Evolutionary conservation across 306 rosid genomes (phyloP), one percentile per base, ranked within the genome.

Genomic region (Styphnolobium japonicum): DNA sequence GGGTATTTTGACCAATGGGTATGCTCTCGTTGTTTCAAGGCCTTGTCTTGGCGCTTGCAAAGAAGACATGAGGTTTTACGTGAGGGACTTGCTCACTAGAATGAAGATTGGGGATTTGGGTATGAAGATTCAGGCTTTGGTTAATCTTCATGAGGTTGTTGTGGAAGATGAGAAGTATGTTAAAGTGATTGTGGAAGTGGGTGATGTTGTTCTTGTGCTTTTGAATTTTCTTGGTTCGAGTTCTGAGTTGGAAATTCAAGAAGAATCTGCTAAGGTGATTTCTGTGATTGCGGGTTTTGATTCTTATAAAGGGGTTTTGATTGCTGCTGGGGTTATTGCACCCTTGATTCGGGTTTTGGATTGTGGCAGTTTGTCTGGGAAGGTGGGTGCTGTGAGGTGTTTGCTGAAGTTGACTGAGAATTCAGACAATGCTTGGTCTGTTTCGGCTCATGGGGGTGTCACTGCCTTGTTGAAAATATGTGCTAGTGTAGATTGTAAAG

Each of bases 391-490:
- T 8, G 88, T 88, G 0, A 92, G 86, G 82, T 89, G 97, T 86
- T 86, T 94, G 90, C 12, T 67, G 83, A 90, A 91, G 73, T 62
- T 92, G 23, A 94, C 98, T 1, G 93, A 88, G 87, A 92, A 94
- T 89, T 88, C 94, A 0, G 94, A 92, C 0, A 94, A 92, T 66
- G 94, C 93, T 71, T 94, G 98, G 98, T 88, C 88, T 34, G 94
- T 94, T 70, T 94, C 97, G 0, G 97, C 96, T 73, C 98, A 94
- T 37, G 98, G 98, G 0, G 98, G 98, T 71, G 93, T 94, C 58
- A 89, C 93, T 8, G 88, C 88, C 4, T 62, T 94, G 84, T 86
- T 92, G 65, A 94, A 91, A 46, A 87, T 90, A 43, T 94, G 98
- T 70, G 71, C 76, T 2, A 33, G 63, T 62, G 79, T 2, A 5